A percentile compares a stretch with the other conserved stretches of the same genome.
Conservation (phyloP, 2,329 filamentous ascomycete genomes). For the Neofusicoccum sp. region DNA sequence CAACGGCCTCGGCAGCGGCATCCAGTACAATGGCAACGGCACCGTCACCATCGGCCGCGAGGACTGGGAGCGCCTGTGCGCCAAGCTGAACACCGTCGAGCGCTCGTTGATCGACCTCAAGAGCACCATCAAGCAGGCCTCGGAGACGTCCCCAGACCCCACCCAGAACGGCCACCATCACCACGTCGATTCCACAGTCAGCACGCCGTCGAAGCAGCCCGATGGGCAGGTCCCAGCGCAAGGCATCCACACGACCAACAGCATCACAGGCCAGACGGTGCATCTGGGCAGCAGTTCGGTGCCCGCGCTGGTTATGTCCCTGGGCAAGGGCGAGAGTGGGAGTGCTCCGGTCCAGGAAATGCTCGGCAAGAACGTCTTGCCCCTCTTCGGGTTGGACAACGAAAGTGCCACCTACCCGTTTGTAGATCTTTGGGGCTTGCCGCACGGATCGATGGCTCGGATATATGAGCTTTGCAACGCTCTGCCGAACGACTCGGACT, state of each 20-base stretch:
- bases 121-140: slow-evolving; percentile 38
- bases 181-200: slow-evolving; percentile 31
- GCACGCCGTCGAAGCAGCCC: slow-evolving; percentile 32
- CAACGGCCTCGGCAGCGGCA: slow-evolving; percentile 5
- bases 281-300: slow-evolving; percentile 63
- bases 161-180: slow-evolving; percentile 25
- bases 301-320: slow-evolving; percentile 57
- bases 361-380: slow-evolving; percentile 58
- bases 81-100: slow-evolving; percentile 48
- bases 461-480: slow-evolving; percentile 59
- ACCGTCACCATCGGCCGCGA: slow-evolving; percentile 41
- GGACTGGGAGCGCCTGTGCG: slow-evolving; percentile 50
- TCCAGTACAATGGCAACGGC: slow-evolving; percentile 32
- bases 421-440: slow-evolving; percentile 61
- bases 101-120: slow-evolving; percentile 47
- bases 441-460: slow-evolving; percentile 57
- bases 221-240: slow-evolving; percentile 47
- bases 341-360: slow-evolving; percentile 55
- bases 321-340: slow-evolving; percentile 33
- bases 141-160: slow-evolving; percentile 24
- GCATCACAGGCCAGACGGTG: slow-evolving; percentile 58
- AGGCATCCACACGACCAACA: slow-evolving; percentile 61
- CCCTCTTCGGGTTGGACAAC: slow-evolving; percentile 62
- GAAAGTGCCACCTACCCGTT: slow-evolving; percentile 65
- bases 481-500: slow-evolving; percentile 58